Conservation (phyloP, 1,284 basidiomycete genomes). For the Papiliotrema nemorosa region DNA sequence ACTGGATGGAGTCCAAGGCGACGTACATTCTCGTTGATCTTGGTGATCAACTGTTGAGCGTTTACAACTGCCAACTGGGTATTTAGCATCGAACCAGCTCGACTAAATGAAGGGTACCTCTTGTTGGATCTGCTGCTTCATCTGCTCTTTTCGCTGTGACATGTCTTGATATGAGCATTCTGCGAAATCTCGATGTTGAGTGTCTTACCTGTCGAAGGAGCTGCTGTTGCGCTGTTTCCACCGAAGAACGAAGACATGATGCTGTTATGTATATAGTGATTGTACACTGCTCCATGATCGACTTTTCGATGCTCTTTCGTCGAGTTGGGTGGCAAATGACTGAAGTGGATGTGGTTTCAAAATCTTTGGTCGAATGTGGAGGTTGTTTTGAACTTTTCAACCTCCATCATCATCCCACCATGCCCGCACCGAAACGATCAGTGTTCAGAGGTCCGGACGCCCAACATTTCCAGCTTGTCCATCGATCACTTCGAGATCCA, state of each 20-base stretch:
- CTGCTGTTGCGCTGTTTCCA: constrained; percentile 1
- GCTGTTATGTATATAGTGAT: background rate
- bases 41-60: constrained; percentile 50
- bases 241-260: constrained; percentile 17
- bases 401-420: background rate
- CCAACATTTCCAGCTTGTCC: constrained; percentile 94
- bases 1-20: background rate
- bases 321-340: background rate
- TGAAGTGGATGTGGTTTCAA: too few relatives aligned
- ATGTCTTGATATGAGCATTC: constrained; percentile 27
- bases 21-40: constrained; percentile 51
- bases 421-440: constrained; percentile 56
- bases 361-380: background rate
- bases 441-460: constrained; percentile 84
- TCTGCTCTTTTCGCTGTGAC: constrained; percentile 46
- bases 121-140: constrained; percentile 49
- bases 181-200: background rate
- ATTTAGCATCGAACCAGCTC: background rate
- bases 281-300: background rate
- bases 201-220: background rate
- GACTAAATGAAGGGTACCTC: constrained; percentile 22
- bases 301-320: background rate
- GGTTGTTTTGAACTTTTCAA: background rate
- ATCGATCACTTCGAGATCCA: constrained; percentile 93
- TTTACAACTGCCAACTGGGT: constrained; percentile 45